Evolutionary conservation across 2,329 filamentous ascomycete species (phyloP).

Genomic region (Talaromyces amestolkiae): DNA sequence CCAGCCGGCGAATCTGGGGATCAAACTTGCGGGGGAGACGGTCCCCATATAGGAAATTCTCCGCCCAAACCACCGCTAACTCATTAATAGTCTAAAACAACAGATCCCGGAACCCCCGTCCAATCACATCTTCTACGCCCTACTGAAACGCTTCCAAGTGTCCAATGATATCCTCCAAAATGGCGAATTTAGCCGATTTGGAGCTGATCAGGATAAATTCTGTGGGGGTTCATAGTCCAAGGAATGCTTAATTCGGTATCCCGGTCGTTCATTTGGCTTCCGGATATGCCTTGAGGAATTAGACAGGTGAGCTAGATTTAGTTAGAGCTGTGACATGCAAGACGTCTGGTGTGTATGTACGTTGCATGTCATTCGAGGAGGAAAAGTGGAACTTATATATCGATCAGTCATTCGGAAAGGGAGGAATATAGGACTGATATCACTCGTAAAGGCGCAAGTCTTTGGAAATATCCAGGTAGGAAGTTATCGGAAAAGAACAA

Average conservation of each 20-base stretch:
- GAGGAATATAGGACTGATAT: neutral
- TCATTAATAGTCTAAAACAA: neutral
- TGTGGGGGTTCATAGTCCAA: neutral
- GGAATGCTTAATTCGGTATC: conserved; percentile 2
- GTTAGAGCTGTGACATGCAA: neutral
- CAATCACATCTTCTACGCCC: neutral
- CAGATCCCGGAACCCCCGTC: neutral
- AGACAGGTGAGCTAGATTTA: neutral
- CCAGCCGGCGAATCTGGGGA: neutral
- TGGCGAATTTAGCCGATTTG: neutral
- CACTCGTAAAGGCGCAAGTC: neutral
- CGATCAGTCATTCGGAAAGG: no score
- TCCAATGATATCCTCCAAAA: neutral
- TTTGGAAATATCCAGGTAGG: neutral
- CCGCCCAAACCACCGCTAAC: neutral
- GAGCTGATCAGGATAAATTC: neutral
- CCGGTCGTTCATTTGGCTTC: neutral
- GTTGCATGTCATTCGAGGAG: neutral
- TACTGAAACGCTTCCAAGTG: neutral
- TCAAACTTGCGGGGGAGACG: neutral
- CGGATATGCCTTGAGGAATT: neutral
- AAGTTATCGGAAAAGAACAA: neutral
- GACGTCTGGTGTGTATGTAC: neutral
- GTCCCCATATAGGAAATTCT: neutral
- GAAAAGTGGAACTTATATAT: neutral